Evolutionary conservation across 2,329 filamentous ascomycete species (phyloP), one percentile per base, ranked within the genome.

Genomic region (Ophiosphaerella korrae): DNA sequence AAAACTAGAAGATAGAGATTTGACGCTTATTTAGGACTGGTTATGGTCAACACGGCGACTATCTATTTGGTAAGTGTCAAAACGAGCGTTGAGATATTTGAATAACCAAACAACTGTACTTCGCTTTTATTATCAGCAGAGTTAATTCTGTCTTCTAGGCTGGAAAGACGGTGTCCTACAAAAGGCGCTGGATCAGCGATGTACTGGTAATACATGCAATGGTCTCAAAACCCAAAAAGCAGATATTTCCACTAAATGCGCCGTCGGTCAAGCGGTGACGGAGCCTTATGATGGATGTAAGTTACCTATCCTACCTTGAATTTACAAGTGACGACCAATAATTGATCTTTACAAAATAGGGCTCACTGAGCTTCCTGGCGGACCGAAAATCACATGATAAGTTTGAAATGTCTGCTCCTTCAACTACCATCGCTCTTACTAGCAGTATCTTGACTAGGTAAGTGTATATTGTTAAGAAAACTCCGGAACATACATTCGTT

Each of bases 81-180:
- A 29, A 29, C 11, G 8, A 8, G 7, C 26, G 7, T 29, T 11
- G 6, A 29, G 26, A 29, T 29, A 29, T 29, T 29, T 11, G 6
- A 29, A 29, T 7, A 7, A 6, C 6, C 5, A 7, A 29, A 29
- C 7, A 29, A 21, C 18, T 4, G 18, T 3, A 3, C 18, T 21
- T 21, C 26, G 26, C 6, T 29, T 2, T 29, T 8, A 29, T 29
- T 11, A 29, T 11, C 2, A 29, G 26, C 26, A 6, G 26, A 29
- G 26, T 6, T 29, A 29, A 29, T 29, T 29, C 40, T 66, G 64
- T 31, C 24, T 66, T 18, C 63, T 64, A 63, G 79, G 79, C 42
- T 81, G 79, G 79, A 76, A 81, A 66, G 77, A 71, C 45, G 71
- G 78, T 60, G 73, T 74, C 6, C 73, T 82, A 35, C 79, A 82